These are phyloP conservation scores for Aspergillus fijiensis DNA, from an alignment of 2,329 filamentous ascomycete genomes.

Conservation along the genomic window DNA sequence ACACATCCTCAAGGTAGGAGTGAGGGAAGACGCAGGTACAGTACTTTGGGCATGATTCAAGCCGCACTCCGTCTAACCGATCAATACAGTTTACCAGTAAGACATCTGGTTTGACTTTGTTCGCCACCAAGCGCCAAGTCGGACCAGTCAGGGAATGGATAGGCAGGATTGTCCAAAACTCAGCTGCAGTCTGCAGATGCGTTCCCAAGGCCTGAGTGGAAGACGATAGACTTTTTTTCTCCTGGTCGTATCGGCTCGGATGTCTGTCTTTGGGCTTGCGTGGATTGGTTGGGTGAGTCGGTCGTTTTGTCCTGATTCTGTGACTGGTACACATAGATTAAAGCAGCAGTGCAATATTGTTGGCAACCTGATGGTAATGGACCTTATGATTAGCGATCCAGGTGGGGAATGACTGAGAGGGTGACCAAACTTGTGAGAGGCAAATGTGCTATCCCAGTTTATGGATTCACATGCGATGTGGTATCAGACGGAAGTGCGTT, in stretches of 20 bases:
- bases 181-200: background rate
- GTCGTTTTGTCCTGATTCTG: background rate
- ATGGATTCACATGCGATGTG: background rate
- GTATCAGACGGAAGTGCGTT: background rate
- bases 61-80: background rate
- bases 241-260: background rate
- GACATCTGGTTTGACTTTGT: background rate
- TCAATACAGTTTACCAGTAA: background rate
- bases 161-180: background rate
- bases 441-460: background rate
- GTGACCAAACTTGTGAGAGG: background rate
- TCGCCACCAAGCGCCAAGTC: conserved; percentile 10
- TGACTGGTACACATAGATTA: background rate
- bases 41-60: background rate
- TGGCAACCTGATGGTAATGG: background rate
- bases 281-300: background rate
- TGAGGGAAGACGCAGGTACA: no score
- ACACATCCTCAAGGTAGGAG: background rate
- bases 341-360: background rate
- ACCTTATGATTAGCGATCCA: background rate
- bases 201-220: background rate
- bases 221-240: background rate
- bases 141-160: background rate
- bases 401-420: background rate
- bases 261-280: background rate